Conservation (phyloP, 257 asterid species). For the Orobanche coerulescens region DNA sequence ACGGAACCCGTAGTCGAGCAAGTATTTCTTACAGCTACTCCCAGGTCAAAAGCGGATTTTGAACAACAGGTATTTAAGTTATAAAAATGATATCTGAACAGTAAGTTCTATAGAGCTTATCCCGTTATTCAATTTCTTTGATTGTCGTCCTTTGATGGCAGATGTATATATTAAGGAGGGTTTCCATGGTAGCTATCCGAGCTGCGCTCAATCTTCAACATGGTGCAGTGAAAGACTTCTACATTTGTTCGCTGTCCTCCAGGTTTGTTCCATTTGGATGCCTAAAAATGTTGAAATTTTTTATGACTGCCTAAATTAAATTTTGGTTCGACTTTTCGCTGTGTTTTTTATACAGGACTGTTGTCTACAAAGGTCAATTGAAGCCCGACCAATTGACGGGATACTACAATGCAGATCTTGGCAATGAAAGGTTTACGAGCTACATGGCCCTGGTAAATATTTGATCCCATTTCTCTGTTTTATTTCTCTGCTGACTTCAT, state of each 20-base stretch:
- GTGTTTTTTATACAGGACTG: slow-evolving; percentile 48
- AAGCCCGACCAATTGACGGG: slow-evolving; percentile 87
- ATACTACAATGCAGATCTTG: slow-evolving; percentile 92
- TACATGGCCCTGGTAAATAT: slow-evolving; percentile 99
- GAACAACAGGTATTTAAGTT: slow-evolving; percentile 73
- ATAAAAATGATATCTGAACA: slow-evolving; percentile 7
- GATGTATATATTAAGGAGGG: slow-evolving; percentile 97
- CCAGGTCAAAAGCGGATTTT: slow-evolving; percentile 68
- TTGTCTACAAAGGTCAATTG: slow-evolving; percentile 97
- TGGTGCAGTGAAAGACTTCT: slow-evolving; percentile 78
- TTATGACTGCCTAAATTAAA: too few relatives aligned
- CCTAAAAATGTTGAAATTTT: not conserved
- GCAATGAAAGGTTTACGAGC: slow-evolving; percentile 99
- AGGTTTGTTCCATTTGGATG: slow-evolving; percentile 42
- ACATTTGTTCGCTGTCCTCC: slow-evolving; percentile 93
- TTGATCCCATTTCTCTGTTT: slow-evolving; percentile 71
- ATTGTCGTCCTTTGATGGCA: slow-evolving; percentile 22
- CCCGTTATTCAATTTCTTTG: not conserved
- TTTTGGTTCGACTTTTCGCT: slow-evolving; percentile 7
- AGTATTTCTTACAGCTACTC: slow-evolving; percentile 85
- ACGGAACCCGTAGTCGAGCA: slow-evolving; percentile 96
- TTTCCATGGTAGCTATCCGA: slow-evolving; percentile 97
- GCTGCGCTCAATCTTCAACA: slow-evolving; percentile 96
- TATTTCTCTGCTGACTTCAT: slow-evolving; percentile 87
- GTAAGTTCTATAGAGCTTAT: not conserved